These are phyloP conservation scores for Epicoccum nigrum DNA, from an alignment of 2,329 filamentous ascomycete genomes.

Conservation along the genomic window DNA sequence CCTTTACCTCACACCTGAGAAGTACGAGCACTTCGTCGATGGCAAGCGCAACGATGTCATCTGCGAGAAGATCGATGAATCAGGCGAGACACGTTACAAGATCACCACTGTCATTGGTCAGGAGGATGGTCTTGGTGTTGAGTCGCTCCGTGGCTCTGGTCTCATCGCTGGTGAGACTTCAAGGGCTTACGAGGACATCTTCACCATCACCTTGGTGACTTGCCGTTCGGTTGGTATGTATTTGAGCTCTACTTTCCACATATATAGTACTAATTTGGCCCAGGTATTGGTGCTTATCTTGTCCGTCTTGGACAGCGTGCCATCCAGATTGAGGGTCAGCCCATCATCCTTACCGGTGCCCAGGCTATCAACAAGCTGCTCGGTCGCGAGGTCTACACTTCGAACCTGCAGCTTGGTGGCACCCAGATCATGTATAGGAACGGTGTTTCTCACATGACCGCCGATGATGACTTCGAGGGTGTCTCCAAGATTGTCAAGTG, in stretches of 20 bases:
- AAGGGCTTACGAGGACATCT: conserved; percentile 97
- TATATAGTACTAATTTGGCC: conserved; percentile 44
- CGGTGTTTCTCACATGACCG: conserved; percentile 98
- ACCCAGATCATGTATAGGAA: conserved; percentile 99
- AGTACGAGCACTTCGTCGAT: conserved; percentile 86
- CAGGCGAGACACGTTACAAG: conserved; percentile 89
- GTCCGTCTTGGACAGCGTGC: conserved; percentile 98
- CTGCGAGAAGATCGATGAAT: conserved; percentile 83
- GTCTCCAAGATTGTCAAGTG: conserved; percentile 97
- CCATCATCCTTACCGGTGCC: conserved; percentile 97
- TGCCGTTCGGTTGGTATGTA: conserved; percentile 88
- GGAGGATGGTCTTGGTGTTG: conserved; percentile 95
- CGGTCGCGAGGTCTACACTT: conserved; percentile 97
- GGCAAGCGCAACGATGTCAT: conserved; percentile 77
- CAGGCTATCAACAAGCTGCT: conserved; percentile 97
- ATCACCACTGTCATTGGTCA: conserved; percentile 92
- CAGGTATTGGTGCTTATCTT: conserved; percentile 95
- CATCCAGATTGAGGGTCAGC: conserved; percentile 98
- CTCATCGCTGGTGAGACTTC: conserved; percentile 97
- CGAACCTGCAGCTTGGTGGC: conserved; percentile 97
- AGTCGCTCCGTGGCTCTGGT: conserved; percentile 95
- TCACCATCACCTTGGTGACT: conserved; percentile 96
- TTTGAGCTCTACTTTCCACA: neutral
- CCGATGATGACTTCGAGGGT: conserved; percentile 96
- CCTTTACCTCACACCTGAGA: conserved; percentile 86